Conservation (phyloP, 2,329 filamentous ascomycete species). For the Grosmannia serpens region DNA sequence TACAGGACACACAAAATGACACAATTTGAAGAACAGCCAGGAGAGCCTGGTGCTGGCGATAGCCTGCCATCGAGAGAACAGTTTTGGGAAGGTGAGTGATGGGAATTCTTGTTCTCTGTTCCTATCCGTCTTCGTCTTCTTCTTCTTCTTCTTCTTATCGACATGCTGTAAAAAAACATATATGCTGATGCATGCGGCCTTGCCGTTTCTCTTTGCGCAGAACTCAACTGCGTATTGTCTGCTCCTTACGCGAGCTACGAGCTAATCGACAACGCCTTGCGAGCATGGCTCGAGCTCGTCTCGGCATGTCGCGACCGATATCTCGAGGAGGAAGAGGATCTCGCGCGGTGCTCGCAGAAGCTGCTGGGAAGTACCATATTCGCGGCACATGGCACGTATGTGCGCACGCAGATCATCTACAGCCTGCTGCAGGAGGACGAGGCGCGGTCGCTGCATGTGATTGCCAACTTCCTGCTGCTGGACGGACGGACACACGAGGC, state of each 20-base stretch:
- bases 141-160: not conserved
- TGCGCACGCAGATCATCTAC: constrained; percentile 85
- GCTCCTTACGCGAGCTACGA: constrained; percentile 39
- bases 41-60: not conserved
- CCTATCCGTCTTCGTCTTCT: too few relatives aligned
- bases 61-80: not conserved
- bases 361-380: constrained; percentile 70
- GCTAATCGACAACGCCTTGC: constrained; percentile 70
- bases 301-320: constrained; percentile 66
- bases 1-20: not conserved
- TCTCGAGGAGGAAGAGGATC: constrained; percentile 64
- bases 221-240: constrained; percentile 35
- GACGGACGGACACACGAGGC: constrained; percentile 71
- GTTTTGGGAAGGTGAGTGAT: constrained; percentile 5
- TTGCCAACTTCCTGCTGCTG: constrained; percentile 73
- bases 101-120: not conserved
- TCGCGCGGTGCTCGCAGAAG: constrained; percentile 68
- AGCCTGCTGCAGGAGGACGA: constrained; percentile 87
- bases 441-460: constrained; percentile 63
- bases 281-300: constrained; percentile 71
- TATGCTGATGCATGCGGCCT: not conserved
- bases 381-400: constrained; percentile 64
- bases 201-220: constrained; percentile 20
- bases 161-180: not conserved
- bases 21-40: not conserved